These are phyloP conservation scores for Phialophora chinensis DNA, from an alignment of 2,329 filamentous ascomycete species.

Conservation along the genomic window DNA sequence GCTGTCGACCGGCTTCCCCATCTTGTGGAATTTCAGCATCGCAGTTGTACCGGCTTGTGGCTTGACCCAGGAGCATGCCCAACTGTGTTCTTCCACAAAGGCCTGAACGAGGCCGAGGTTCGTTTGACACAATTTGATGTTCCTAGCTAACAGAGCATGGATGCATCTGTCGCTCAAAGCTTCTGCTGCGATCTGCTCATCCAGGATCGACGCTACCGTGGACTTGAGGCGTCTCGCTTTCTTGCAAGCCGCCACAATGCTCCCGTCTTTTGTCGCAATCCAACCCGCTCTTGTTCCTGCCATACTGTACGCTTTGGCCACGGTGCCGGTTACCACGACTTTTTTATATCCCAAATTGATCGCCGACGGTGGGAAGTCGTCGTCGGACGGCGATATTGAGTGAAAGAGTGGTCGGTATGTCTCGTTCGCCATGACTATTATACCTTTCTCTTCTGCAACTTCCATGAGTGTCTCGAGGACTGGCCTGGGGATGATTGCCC, in stretches of 20 bases:
- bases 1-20: slow-evolving; percentile 70
- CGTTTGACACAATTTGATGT: slow-evolving; percentile 69
- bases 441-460: slow-evolving; percentile 66
- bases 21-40: slow-evolving; percentile 71
- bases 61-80: slow-evolving; percentile 71
- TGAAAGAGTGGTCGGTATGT: slow-evolving; percentile 87
- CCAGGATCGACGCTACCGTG: slow-evolving; percentile 82
- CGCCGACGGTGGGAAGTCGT: slow-evolving; percentile 68
- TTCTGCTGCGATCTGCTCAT: slow-evolving; percentile 77
- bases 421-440: slow-evolving; percentile 77
- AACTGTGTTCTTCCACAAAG: slow-evolving; percentile 69
- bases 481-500: slow-evolving; percentile 68
- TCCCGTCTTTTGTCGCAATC: slow-evolving; percentile 70
- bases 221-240: slow-evolving; percentile 79
- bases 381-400: slow-evolving; percentile 60
- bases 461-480: slow-evolving; percentile 67
- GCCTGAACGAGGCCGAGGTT: slow-evolving; percentile 71
- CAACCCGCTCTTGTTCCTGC: slow-evolving; percentile 84
- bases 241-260: slow-evolving; percentile 68
- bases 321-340: slow-evolving; percentile 75
- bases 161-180: slow-evolving; percentile 71
- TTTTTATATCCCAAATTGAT: slow-evolving; percentile 74
- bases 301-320: slow-evolving; percentile 84
- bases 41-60: slow-evolving; percentile 81
- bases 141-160: slow-evolving; percentile 66